Evolutionary conservation across 495 filamentous ascomycete species (phyloP), one percentile per base, ranked within the genome.

Genomic region (Terfezia boudieri): DNA sequence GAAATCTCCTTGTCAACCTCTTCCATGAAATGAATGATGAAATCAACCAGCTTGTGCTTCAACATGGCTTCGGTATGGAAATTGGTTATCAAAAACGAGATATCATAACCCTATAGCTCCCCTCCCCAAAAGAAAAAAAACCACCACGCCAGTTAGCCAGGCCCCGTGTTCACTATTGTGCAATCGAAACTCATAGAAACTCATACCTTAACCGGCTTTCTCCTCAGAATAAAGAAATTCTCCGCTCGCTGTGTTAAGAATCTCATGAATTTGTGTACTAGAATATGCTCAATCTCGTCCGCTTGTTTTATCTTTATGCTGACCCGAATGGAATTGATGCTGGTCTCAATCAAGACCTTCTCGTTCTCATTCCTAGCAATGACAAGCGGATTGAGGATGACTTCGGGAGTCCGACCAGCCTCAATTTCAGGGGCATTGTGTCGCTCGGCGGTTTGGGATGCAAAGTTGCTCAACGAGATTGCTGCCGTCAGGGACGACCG

Each of bases 1-100:
- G 89, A 96, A 53, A 96, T 96, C 68, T 99, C 92, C 72, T 96
- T 96, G 64, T 96, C 90, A 35, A 96, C 90, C 64, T 99, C 92
- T 70, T 96, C 89, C 88, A 96, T 95, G 66, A 95, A 96, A 59
- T 94, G 81, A 57, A 99, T 93, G 57, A 96, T 90, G 63, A 98
- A 98, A 64, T 98, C 90, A 9, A 98, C 92, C 57, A 98, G 72
- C 71, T 98, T 95, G 65, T 98, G 86, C 72, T 94, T 96, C 63
- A 96, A 68, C 86, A 99, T 90, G 61, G 87, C 82, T 66, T 96
- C 92, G 16, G 89, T 95, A 61, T 99, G 90, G 73, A 85, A 86
- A 68, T 99, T 96, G 12, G 92, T 96, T 60, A 99, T 89, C 61
- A 99, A 69, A 74, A 99, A 96, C 2, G 87, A 94, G 64, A 99